phyloP scores from a whole-genome alignment of 192 early-diverging fungal species.

The Coemansia sp. region DNA sequence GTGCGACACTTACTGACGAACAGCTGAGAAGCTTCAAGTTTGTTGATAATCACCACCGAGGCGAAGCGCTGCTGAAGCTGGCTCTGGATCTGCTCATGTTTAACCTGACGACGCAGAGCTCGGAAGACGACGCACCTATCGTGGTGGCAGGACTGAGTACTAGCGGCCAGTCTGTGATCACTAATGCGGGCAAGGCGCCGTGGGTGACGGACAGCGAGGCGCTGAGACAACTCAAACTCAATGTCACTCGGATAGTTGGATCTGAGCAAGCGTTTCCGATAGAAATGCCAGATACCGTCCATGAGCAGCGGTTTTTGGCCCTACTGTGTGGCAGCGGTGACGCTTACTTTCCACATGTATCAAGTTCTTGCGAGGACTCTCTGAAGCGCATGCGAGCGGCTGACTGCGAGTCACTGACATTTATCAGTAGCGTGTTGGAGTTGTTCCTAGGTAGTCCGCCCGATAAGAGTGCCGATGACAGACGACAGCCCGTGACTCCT shows the following conservation, averaged over 20 bases:
- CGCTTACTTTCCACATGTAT: constrained; percentile 67
- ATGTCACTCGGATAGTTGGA: constrained; percentile 29
- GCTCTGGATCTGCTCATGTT: constrained; percentile 29
- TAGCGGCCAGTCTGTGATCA: constrained; percentile 41
- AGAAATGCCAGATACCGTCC: constrained; percentile 35
- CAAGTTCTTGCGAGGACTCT: constrained; percentile 75
- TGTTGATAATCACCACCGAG: neutral
- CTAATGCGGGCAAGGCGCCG: constrained; percentile 72
- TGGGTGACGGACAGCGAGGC: constrained; percentile 62
- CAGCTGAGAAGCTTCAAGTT: constrained; percentile 19
- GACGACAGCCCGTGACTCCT: constrained; percentile 24
- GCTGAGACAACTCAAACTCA: constrained; percentile 29
- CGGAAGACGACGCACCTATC: constrained; percentile 4
- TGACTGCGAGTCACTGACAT: constrained; percentile 67
- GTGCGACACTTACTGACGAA: constrained; percentile 24
- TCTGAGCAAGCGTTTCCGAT: constrained; percentile 53
- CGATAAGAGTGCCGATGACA: constrained; percentile 11
- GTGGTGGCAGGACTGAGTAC: constrained; percentile 21
- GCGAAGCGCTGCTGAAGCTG: constrained; percentile 16
- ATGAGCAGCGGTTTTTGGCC: constrained; percentile 58
- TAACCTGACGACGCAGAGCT: constrained; percentile 4
- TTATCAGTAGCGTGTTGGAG: constrained; percentile 59
- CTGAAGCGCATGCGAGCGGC: constrained; percentile 70
- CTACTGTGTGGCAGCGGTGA: constrained; percentile 60
- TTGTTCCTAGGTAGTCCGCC: constrained; percentile 65